These are phyloP conservation scores for Pholiota molesta DNA, from an alignment of 768 basidiomycete genomes.

Conservation along the genomic window DNA sequence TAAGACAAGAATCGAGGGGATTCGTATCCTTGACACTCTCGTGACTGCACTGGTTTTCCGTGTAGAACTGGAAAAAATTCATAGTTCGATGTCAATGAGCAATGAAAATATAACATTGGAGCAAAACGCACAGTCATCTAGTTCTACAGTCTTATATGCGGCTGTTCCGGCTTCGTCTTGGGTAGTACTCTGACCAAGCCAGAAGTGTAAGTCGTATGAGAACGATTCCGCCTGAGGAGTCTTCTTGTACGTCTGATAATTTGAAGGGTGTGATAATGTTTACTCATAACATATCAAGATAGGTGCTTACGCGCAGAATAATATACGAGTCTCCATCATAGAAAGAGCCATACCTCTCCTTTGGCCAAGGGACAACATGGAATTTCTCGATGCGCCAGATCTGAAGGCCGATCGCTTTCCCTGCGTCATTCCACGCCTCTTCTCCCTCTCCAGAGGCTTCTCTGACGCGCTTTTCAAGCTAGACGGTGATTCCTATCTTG, in stretches of 20 bases:
- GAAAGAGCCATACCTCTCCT: slow-evolving; percentile 53
- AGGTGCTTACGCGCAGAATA: slow-evolving; percentile 52
- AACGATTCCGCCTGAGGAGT: slow-evolving; percentile 47
- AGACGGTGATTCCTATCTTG: slow-evolving; percentile 1
- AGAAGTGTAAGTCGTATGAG: slow-evolving; percentile 66
- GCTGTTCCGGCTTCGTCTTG: slow-evolving; percentile 67
- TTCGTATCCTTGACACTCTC: slow-evolving; percentile 64
- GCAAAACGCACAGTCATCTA: slow-evolving; percentile 57
- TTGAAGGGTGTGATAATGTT: not conserved
- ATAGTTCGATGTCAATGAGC: not conserved
- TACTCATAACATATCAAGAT: not conserved
- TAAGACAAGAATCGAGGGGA: slow-evolving; percentile 44
- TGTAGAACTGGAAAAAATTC: slow-evolving; percentile 44
- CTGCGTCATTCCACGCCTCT: slow-evolving; percentile 53
- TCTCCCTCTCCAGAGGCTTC: slow-evolving; percentile 55
- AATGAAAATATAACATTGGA: not conserved
- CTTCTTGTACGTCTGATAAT: slow-evolving; percentile 57
- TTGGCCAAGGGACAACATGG: slow-evolving; percentile 54
- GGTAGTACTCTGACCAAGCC: slow-evolving; percentile 60
- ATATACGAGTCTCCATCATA: slow-evolving; percentile 72
- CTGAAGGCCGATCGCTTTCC: slow-evolving; percentile 44
- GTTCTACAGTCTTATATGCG: slow-evolving; percentile 68
- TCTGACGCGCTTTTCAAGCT: slow-evolving; percentile 62
- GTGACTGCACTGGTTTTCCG: slow-evolving; percentile 60
- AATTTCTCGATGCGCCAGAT: slow-evolving; percentile 67